Base-by-base conservation (phyloP, 2,329 filamentous ascomycete genomes). In the Exophiala viscosa region DNA sequence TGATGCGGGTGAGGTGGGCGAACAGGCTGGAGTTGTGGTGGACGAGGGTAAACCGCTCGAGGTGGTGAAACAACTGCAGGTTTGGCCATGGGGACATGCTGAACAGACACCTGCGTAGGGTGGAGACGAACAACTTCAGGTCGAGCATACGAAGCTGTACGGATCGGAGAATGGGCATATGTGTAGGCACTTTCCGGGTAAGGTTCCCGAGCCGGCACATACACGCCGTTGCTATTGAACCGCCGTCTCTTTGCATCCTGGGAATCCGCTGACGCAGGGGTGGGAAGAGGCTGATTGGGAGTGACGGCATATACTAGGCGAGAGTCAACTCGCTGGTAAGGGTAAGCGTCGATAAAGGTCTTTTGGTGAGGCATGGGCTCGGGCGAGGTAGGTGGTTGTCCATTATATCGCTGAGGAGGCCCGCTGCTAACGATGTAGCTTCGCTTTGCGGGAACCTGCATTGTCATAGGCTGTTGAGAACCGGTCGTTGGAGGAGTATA, bases 191-290 rank as follows among this genome's bases (percentile, higher is more conserved):
- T 44, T 23, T 58, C 55, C 2, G 50, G 53, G 17, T 56, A 56
- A 66, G 75, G 70, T 46, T 67, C 63, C 59, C 72, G 65, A 57
- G 72, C 62, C 59, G 70, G 68, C 56, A 70, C 62, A 59, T 73
- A 66, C 60, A 70, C 60, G 53, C 69, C 66, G 48, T 68, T 68
- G 39, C 72, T 73, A 57, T 80, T 80, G 62, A 80, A 80, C 34
- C 85, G 80, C 17, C 85, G 80, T 51, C 84, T 79, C 65, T 88
- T 87, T 23, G 71, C 68, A 48, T 86, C 84, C 8, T 77, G 74
- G n/a, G 52, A 57, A 13, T 60, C 60, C 3, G 45, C 38, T 15
- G 57, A 56, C 10, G 54, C 56, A 35, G 57, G 56, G 36, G 52
- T 51, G 13, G 54, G 59, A 17, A 59, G 50, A 20, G 51, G 34